Conservation (phyloP, 768 basidiomycete species). For the Amanita pallidorosea region DNA sequence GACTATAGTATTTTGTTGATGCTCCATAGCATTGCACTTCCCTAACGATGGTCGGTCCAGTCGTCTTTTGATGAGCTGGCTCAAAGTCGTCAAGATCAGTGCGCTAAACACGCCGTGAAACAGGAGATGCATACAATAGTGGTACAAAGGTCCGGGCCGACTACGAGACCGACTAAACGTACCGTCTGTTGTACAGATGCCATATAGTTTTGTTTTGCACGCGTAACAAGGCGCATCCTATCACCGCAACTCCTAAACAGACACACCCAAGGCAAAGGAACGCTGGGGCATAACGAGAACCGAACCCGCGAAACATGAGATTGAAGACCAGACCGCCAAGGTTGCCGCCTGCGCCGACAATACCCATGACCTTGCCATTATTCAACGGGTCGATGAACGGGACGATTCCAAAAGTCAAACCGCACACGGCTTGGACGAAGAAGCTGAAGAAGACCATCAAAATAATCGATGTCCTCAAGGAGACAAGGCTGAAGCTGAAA, state of each 20-base stretch:
- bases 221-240: not conserved
- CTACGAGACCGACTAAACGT: not conserved
- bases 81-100: too few relatives aligned
- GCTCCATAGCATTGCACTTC: too few relatives aligned
- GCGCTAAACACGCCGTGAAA: too few relatives aligned
- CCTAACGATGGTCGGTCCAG: too few relatives aligned
- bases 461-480: not conserved
- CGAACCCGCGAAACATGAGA: not conserved
- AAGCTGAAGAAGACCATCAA: conserved; percentile 5
- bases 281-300: not conserved
- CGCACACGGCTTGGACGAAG: not conserved
- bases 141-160: not conserved
- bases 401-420: conserved; percentile 1
- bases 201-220: not conserved
- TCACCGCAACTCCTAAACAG: not conserved
- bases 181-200: not conserved
- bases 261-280: conserved; percentile 3
- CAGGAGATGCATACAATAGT: too few relatives aligned
- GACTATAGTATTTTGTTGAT: too few relatives aligned
- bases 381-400: conserved; percentile 2
- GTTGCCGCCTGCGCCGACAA: not conserved
- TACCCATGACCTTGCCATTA: conserved; percentile 4
- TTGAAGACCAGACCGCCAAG: conserved; percentile 3
- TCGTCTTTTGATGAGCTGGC: too few relatives aligned
- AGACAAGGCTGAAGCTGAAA: not conserved